Evolutionary conservation across 1,284 basidiomycete genomes (phyloP).

Genomic region (Hypsizygus ulmarius): DNA sequence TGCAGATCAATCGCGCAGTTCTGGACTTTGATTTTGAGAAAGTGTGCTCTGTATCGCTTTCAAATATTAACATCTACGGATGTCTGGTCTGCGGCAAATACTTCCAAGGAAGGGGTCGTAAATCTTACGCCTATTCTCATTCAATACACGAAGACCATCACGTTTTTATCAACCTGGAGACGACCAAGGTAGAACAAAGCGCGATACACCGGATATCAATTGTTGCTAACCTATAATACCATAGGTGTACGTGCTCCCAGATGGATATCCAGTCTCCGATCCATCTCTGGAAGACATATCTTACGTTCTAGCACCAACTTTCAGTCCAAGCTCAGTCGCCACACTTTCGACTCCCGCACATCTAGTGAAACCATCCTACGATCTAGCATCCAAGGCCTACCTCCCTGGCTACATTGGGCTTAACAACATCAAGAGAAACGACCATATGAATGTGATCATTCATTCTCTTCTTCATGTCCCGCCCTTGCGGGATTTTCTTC

Average conservation of each 20-base stretch:
- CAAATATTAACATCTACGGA: slow-evolving; percentile 97
- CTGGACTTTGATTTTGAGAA: slow-evolving; percentile 99
- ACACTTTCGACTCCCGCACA: slow-evolving; percentile 58
- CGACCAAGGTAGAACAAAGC: slow-evolving; percentile 68
- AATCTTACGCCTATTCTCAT: slow-evolving; percentile 94
- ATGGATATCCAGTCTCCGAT: slow-evolving; percentile 94
- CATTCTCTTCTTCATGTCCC: slow-evolving; percentile 91
- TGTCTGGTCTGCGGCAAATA: slow-evolving; percentile 99
- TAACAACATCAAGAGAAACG: slow-evolving; percentile 96
- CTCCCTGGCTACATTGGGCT: slow-evolving; percentile 93
- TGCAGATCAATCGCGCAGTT: slow-evolving; percentile 80
- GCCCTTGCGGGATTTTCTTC: slow-evolving; percentile 85
- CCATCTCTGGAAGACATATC: slow-evolving; percentile 94
- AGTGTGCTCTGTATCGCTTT: slow-evolving; percentile 93
- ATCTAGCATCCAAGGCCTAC: slow-evolving; percentile 80
- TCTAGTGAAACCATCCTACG: slow-evolving; percentile 77
- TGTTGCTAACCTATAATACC: slow-evolving; percentile 19
- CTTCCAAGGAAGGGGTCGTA: slow-evolving; percentile 94
- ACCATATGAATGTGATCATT: slow-evolving; percentile 97
- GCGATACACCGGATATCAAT: slow-evolving; percentile 5
- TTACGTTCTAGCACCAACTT: slow-evolving; percentile 85
- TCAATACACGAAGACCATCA: slow-evolving; percentile 98
- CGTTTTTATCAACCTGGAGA: slow-evolving; percentile 95
- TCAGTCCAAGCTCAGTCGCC: slow-evolving; percentile 53
- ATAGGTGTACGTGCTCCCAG: slow-evolving; percentile 96